These are phyloP conservation scores for Elsinoe batatas DNA, from an alignment of 2,329 filamentous ascomycete genomes.

Conservation along the genomic window DNA sequence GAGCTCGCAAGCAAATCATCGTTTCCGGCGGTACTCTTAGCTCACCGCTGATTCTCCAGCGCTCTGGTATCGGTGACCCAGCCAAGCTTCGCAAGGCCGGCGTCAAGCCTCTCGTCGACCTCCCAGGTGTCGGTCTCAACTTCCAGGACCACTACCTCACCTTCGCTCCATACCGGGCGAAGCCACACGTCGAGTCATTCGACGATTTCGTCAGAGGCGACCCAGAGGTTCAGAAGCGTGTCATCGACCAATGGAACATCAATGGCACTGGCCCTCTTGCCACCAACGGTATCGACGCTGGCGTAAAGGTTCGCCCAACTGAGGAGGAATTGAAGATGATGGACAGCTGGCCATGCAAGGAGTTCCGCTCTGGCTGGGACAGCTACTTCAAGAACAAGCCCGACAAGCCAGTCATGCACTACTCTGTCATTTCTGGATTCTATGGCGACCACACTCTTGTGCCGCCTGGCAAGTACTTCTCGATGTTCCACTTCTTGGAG, in stretches of 20 bases:
- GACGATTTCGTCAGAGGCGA: conserved; percentile 71
- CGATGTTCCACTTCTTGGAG: conserved; percentile 74
- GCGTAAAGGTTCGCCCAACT: conserved; percentile 66
- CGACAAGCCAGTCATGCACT: conserved; percentile 82
- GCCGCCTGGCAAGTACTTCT: conserved; percentile 70
- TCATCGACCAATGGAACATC: conserved; percentile 67
- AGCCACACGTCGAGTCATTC: conserved; percentile 66
- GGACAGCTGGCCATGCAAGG: conserved; percentile 61
- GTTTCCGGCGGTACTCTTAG: conserved; percentile 63
- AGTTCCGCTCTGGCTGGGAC: conserved; percentile 68
- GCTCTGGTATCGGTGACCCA: conserved; percentile 63
- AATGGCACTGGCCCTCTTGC: conserved; percentile 69
- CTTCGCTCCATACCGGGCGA: conserved; percentile 61
- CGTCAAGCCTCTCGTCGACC: conserved; percentile 58
- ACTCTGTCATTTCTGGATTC: conserved; percentile 60
- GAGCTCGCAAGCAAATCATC: conserved; percentile 63
- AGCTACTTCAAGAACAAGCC: conserved; percentile 77
- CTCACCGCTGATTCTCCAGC: conserved; percentile 64
- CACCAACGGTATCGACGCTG: conserved; percentile 71
- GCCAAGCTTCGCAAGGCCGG: conserved; percentile 60
- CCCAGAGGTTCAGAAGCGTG: conserved; percentile 60
- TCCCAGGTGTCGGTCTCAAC: conserved; percentile 64
- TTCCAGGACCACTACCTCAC: conserved; percentile 70
- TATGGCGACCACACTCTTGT: conserved; percentile 36
- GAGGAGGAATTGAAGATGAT: conserved; percentile 58